Conservation (phyloP, 306 rosid species). For the Cucumis hystrix region DNA sequence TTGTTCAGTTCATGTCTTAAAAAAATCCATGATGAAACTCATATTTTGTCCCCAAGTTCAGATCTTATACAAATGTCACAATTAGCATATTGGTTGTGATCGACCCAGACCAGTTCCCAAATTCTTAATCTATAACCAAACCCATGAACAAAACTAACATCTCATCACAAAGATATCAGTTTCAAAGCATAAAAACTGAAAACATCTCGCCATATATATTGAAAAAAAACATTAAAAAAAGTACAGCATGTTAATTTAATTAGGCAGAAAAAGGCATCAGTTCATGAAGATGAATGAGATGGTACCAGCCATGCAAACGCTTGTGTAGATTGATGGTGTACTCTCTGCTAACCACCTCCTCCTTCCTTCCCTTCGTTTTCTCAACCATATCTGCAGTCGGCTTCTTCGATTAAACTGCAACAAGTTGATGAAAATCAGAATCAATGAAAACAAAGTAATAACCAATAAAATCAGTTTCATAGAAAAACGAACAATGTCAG, state of each 20-base stretch:
- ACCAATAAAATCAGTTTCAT: too few relatives aligned
- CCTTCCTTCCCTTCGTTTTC: slow-evolving; percentile 71
- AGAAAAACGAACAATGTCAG: not conserved
- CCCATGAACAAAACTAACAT: not conserved
- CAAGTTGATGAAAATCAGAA: too few relatives aligned
- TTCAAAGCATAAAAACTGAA: not conserved
- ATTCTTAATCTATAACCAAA: not conserved
- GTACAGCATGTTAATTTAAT: not conserved
- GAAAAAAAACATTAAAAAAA: not conserved
- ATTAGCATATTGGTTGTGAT: not conserved
- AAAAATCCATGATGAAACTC: not conserved
- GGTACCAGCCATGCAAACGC: slow-evolving; percentile 31
- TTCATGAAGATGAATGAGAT: not conserved
- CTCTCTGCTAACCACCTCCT: slow-evolving; percentile 87
- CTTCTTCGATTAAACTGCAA: slow-evolving; percentile 26
- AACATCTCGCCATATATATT: not conserved
- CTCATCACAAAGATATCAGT: not conserved
- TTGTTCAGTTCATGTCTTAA: not conserved
- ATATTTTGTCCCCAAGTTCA: too few relatives aligned
- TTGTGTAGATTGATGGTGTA: not conserved
- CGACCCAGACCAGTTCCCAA: not conserved
- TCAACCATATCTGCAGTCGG: slow-evolving; percentile 53
- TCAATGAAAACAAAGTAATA: too few relatives aligned
- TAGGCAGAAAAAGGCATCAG: not conserved
- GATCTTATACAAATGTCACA: not conserved